Base-by-base conservation (phyloP, 2,329 filamentous ascomycete genomes). In the Emergomyces pasteurianus region DNA sequence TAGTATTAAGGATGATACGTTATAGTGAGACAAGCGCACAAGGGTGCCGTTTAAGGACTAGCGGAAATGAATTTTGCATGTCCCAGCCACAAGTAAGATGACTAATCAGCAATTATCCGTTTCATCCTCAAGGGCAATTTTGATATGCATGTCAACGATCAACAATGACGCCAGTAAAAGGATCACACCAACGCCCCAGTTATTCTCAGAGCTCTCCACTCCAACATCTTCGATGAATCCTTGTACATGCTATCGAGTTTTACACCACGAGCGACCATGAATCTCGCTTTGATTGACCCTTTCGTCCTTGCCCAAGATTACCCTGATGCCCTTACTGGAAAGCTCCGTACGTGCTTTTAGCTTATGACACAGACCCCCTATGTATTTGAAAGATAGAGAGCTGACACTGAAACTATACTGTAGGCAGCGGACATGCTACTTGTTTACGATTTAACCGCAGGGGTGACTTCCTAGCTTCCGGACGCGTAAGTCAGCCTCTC, bases 391-490 rank as follows among this genome's bases (percentile, higher is more conserved):
- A 58, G 26, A 8, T 49, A 40, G 40, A 40, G 40, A 53, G 4
- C 28, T 26, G 28, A 46, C 14, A 36, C 36, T 60, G 59, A 62
- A 67, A n/a, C 63, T 62, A 40, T 61, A 64, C 40, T 58, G 34
- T 61, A 84, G 81, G 79, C 68, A 83, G 80, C 69, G 84, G 85
- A 56, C 83, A 86, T 74, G 82, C 84, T 56, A 84, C 84, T 42
- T 85, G 82, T 69, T 78, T 86, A 62, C 90, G 92, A 66, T 99
- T 99, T 81, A 96, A 92, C 71, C 89, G 91, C 71, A 89, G 87
- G 71, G 94, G 94, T 74, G 92, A 99, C 75, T 92, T 94, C 68
- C 86, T 99, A 65, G 94, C 94, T 52, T 95, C 92, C 36, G 94
- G 94, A 65, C 87, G 94, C 71, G 89, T 91, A 73, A 63, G 74